These are phyloP conservation scores for Neophaeococcomyces aloes DNA, from an alignment of 2,329 filamentous ascomycete species.

Conservation along the genomic window DNA sequence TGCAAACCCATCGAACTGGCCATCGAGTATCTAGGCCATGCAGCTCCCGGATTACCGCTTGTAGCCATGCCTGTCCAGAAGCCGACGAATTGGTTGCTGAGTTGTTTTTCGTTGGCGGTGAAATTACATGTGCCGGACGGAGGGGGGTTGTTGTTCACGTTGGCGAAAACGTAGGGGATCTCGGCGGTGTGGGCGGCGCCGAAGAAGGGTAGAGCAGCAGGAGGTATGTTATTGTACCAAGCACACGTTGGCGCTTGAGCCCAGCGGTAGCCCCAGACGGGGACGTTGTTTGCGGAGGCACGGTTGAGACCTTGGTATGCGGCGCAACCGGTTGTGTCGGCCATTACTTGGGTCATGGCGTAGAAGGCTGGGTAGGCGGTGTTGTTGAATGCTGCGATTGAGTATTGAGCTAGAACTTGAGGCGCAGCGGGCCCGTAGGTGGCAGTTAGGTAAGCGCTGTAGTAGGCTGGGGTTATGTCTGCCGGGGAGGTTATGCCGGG, in stretches of 20 bases:
- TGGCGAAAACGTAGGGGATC: constrained; percentile 18
- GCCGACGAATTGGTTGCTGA: constrained; percentile 18
- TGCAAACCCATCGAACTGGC: too few species aligned
- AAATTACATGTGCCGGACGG: constrained; percentile 11
- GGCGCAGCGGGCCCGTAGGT: constrained; percentile 16
- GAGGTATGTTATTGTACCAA: constrained; percentile 15
- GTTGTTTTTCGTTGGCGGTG: constrained; percentile 9
- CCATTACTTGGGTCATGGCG: constrained; percentile 11
- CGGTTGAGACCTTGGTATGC: constrained; percentile 11
- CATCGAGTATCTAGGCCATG: too few species aligned
- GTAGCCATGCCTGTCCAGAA: constrained; percentile 20
- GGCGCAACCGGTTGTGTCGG: constrained; percentile 13
- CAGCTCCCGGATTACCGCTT: constrained; percentile 12
- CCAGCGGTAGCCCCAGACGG: constrained; percentile 20
- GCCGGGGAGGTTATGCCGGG: neutral
- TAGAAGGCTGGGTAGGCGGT: constrained; percentile 6
- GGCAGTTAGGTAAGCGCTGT: constrained; percentile 15
- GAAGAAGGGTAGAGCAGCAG: neutral
- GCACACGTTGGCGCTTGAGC: constrained; percentile 17
- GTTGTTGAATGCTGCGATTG: constrained; percentile 11
- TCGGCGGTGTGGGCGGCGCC: constrained; percentile 16
- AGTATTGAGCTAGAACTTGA: constrained; percentile 14
- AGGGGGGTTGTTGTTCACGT: constrained; percentile 9
- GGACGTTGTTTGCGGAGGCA: constrained; percentile 11
- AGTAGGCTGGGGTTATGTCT: constrained; percentile 8